Evolutionary conservation across 768 basidiomycete species (phyloP).

Genomic region (Lepiota brunneoincarnata): DNA sequence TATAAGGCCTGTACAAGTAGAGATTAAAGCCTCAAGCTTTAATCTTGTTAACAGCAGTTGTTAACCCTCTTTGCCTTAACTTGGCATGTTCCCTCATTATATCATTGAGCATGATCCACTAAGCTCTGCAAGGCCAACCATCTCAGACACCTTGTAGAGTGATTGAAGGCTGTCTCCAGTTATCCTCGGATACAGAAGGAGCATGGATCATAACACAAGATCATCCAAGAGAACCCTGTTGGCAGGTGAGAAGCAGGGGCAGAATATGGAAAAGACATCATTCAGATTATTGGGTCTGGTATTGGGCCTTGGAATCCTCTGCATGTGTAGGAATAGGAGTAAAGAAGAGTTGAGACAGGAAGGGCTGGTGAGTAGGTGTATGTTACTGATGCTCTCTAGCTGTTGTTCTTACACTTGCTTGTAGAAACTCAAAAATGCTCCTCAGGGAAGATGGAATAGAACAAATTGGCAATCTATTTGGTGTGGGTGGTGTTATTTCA

Average conservation of each 20-base stretch:
- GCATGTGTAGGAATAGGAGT: slow-evolving; percentile 80
- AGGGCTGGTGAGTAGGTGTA: slow-evolving; percentile 48
- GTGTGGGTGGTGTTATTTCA: slow-evolving; percentile 42
- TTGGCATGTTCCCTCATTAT: too few species aligned
- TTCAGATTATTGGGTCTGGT: slow-evolving; percentile 54
- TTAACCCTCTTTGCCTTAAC: too few species aligned
- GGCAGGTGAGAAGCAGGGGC: slow-evolving; percentile 70
- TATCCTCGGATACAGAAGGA: too few species aligned
- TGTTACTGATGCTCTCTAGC: neutral
- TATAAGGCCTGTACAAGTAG: too few species aligned
- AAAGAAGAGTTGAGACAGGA: slow-evolving; percentile 63
- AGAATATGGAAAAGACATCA: slow-evolving; percentile 53
- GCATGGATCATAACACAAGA: too few species aligned
- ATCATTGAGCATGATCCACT: too few species aligned
- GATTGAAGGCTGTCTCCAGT: too few species aligned
- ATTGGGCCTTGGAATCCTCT: slow-evolving; percentile 53
- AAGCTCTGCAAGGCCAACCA: too few species aligned
- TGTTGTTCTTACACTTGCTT: neutral
- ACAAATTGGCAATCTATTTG: slow-evolving; percentile 65
- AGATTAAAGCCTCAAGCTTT: too few species aligned
- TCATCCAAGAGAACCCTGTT: slow-evolving; percentile 79
- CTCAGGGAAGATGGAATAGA: slow-evolving; percentile 61
- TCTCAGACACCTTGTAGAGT: too few species aligned
- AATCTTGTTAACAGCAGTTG: too few species aligned
- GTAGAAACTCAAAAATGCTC: slow-evolving; percentile 58